Percentiles rank a stretch among this genome's conserved stretches.
Evolutionary conservation across 345 rosid genomes (phyloP).

Genomic region (Gossypium bickii): DNA sequence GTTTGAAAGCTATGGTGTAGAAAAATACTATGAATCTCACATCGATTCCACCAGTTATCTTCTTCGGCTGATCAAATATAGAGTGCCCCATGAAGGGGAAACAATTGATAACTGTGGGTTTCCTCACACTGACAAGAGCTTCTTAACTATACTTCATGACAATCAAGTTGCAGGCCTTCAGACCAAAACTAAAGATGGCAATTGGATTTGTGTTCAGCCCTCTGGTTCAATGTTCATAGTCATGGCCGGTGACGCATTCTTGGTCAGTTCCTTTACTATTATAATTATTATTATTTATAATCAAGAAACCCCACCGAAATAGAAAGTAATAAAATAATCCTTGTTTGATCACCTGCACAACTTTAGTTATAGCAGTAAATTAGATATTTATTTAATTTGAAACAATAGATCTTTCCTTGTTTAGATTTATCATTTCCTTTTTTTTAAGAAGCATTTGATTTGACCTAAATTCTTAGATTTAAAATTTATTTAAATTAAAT

Average conservation of each 20-base stretch:
- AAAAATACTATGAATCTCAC: slow-evolving; percentile 32
- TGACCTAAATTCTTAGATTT: background rate
- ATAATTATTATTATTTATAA: background rate
- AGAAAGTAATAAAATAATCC: background rate
- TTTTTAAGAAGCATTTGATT: background rate
- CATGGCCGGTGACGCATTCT: slow-evolving; percentile 53
- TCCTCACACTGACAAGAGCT: slow-evolving; percentile 61
- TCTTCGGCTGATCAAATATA: slow-evolving; percentile 45
- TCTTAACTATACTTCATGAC: slow-evolving; percentile 55
- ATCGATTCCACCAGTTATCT: slow-evolving; percentile 32
- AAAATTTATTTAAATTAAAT: too few relatives aligned
- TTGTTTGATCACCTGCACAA: background rate
- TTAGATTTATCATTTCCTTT: background rate
- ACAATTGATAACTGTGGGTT: slow-evolving; percentile 22
- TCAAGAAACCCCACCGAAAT: background rate
- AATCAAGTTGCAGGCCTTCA: slow-evolving; percentile 53
- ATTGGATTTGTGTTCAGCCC: slow-evolving; percentile 43
- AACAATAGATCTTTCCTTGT: background rate
- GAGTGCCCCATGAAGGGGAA: slow-evolving; percentile 28
- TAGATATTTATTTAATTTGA: background rate
- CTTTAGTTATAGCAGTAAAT: background rate
- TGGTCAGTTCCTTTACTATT: slow-evolving; percentile 27
- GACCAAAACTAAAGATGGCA: slow-evolving; percentile 38
- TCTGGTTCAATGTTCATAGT: slow-evolving; percentile 42
- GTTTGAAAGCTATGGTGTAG: slow-evolving; percentile 46